Evolutionary conservation across 495 filamentous ascomycete species (phyloP), one percentile per base, ranked within the genome.

Genomic region (Cetradonia linearis): DNA sequence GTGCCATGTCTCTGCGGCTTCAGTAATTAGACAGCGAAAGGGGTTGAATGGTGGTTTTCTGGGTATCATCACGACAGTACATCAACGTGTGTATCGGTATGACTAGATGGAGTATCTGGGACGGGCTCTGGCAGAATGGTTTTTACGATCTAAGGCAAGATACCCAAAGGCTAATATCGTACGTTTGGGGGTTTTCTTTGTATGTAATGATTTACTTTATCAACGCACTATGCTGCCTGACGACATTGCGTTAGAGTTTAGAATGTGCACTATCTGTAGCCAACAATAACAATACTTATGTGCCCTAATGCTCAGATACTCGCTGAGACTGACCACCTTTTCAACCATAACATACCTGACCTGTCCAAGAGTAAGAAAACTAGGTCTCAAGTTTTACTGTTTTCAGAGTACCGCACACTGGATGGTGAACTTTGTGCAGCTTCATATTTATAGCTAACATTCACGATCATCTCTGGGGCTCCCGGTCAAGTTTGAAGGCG

Each of bases 21-120:
- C 18, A 28, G n/a, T 31, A 31, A 0, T 50, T 55, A 62, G 11
- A 56, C 28, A 59, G 36, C 36, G 60, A 54, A 55, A 25, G 60
- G 63, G 54, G 63, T 58, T 53, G 38, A 38, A 23, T 25, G 49
- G 31, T 54, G 30, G 16, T 16, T n/a, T 9, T 20, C 13, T 54
- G 50, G 48, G 14, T 44, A 44, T 44, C n/a, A 10, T 3, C 42
- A 11, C 36, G 4, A 38, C 5, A n/a, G n/a, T 46, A 14, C 3
- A 11, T 23, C 42, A 25, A 46, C 5, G 20, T 46, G 42, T 46
- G 25, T 25, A 25, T 46, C n/a, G 20, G 25, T 11, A 46, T 25
- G 20, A 20, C 25, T 46, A 20, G n/a, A 18, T 34, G 56, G 42
- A 58, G 56, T 58, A 42, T 59, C 25, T 38, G 28, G 18, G 14